Percentiles rank a stretch among this genome's conserved stretches.
phyloP scores from a whole-genome alignment of 768 basidiomycete genomes.

The Lactarius hatsudake region DNA sequence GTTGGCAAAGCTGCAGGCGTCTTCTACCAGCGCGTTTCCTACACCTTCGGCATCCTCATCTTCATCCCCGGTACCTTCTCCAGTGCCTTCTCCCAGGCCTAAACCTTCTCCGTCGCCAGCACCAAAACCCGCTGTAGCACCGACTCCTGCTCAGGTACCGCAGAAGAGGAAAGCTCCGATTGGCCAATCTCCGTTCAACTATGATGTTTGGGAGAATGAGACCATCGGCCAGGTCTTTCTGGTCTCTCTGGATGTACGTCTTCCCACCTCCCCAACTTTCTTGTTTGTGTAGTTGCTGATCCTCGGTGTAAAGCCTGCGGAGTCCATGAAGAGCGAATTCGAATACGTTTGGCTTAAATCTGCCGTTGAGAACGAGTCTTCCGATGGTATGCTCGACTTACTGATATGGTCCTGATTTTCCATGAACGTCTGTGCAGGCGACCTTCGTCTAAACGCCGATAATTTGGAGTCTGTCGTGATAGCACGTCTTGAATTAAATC shows the following conservation, averaged over 20 bases:
- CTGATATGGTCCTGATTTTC: neutral
- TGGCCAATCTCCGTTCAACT: slow-evolving; percentile 46
- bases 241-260: slow-evolving; percentile 74
- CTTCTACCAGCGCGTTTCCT: slow-evolving; percentile 33
- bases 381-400: neutral
- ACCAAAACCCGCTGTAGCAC: slow-evolving; percentile 33
- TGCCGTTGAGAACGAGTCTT: slow-evolving; percentile 21
- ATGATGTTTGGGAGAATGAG: slow-evolving; percentile 70
- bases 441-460: slow-evolving; percentile 20
- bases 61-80: slow-evolving; percentile 32
- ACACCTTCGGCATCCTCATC: slow-evolving; percentile 38
- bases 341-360: slow-evolving; percentile 27
- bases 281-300: neutral
- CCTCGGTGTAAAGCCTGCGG: slow-evolving; percentile 22
- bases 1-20: slow-evolving; percentile 74
- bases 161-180: slow-evolving; percentile 49
- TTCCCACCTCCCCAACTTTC: neutral
- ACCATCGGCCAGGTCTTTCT: slow-evolving; percentile 66
- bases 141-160: slow-evolving; percentile 34
- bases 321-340: slow-evolving; percentile 21
- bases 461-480: slow-evolving; percentile 26
- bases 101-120: slow-evolving; percentile 30
- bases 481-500: slow-evolving; percentile 25
- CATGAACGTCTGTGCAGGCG: slow-evolving; percentile 6
- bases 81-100: slow-evolving; percentile 36